Evolutionary conservation across 2,329 filamentous ascomycete species (phyloP).

Genomic region (Colletotrichum cordylinicola): DNA sequence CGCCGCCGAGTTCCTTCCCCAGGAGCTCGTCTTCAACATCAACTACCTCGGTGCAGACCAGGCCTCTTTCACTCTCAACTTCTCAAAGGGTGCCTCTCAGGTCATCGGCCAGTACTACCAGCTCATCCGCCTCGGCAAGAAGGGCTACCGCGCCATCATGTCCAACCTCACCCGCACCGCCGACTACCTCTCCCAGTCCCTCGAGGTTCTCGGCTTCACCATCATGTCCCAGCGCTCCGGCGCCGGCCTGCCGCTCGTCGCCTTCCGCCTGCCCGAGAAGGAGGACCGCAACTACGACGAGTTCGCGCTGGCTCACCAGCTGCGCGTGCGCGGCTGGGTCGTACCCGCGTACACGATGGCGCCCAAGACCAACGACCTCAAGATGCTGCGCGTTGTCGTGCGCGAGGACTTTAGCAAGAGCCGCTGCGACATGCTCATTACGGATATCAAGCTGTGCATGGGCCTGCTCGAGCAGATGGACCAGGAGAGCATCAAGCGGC

Average conservation of each 20-base stretch:
- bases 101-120: conserved; percentile 98
- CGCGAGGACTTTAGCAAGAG: conserved; percentile 88
- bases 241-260: conserved; percentile 84
- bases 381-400: conserved; percentile 92
- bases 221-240: conserved; percentile 86
- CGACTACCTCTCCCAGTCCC: conserved; percentile 80
- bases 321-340: conserved; percentile 89
- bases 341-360: conserved; percentile 98
- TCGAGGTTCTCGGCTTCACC: conserved; percentile 79
- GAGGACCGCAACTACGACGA: conserved; percentile 72
- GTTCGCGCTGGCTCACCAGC: conserved; percentile 81
- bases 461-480: conserved; percentile 78
- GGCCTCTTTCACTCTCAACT: conserved; percentile 95
- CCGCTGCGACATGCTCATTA: conserved; percentile 79
- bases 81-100: conserved; percentile 93
- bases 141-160: conserved; percentile 93
- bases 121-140: conserved; percentile 91
- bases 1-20: conserved; percentile 79
- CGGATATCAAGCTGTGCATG: conserved; percentile 80
- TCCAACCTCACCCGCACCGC: conserved; percentile 88
- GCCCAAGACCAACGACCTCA: conserved; percentile 80
- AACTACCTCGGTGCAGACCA: conserved; percentile 98
- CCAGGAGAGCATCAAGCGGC: conserved; percentile 70
- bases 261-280: conserved; percentile 66
- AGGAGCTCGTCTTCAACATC: conserved; percentile 98